phyloP scores from a whole-genome alignment of 768 basidiomycete genomes.

The Lactarius sanguifluus region DNA sequence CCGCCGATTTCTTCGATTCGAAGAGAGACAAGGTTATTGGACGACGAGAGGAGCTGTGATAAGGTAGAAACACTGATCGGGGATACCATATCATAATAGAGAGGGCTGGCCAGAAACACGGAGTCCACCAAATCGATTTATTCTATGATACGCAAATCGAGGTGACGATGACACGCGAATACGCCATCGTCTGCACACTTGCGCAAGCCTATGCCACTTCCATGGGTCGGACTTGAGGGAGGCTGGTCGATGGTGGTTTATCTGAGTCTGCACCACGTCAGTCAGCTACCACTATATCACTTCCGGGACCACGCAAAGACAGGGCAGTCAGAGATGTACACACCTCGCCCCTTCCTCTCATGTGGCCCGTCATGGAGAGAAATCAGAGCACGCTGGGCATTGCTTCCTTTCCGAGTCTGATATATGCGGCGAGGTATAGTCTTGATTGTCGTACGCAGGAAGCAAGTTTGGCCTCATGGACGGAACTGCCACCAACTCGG shows the following conservation, averaged over 20 bases:
- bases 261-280: neutral
- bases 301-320: neutral
- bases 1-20: too few relatives aligned
- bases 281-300: neutral
- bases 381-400: neutral
- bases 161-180: neutral
- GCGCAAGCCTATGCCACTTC: neutral
- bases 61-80: neutral
- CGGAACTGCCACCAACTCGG: neutral
- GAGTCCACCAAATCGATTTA: neutral
- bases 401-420: neutral
- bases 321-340: neutral
- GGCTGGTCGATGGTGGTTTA: neutral
- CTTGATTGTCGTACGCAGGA: neutral
- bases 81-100: slow-evolving; percentile 11
- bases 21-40: too few relatives aligned
- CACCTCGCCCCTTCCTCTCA: neutral
- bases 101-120: neutral
- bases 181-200: neutral
- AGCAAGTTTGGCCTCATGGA: neutral
- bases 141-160: neutral
- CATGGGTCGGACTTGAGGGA: neutral
- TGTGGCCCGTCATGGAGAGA: neutral
- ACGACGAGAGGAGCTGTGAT: too few relatives aligned
- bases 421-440: neutral